Conservation (phyloP, 2,329 filamentous ascomycete species). For the Epichloe gansuensis region DNA sequence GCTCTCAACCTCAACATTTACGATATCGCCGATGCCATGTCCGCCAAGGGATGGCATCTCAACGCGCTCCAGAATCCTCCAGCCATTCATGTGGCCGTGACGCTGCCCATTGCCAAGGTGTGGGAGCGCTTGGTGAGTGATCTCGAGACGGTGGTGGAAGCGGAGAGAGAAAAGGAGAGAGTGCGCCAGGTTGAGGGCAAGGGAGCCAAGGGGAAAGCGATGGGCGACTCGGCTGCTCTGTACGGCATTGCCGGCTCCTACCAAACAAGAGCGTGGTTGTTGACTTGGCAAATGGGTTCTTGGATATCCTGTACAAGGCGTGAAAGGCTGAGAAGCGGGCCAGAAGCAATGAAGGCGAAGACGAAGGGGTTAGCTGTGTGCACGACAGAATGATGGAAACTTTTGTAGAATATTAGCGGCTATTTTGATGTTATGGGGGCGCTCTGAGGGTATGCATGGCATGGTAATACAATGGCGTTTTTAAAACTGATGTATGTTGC, state of each 20-base stretch:
- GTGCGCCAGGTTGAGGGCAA: conserved; percentile 59
- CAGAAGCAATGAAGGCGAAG: neutral
- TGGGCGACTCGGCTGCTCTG: conserved; percentile 72
- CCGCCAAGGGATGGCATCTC: conserved; percentile 78
- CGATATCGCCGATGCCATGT: conserved; percentile 85
- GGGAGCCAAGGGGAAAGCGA: conserved; percentile 49
- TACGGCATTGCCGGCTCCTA: conserved; percentile 93
- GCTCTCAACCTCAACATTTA: conserved; percentile 83
- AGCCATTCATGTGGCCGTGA: conserved; percentile 89
- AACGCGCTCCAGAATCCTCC: conserved; percentile 88
- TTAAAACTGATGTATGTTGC: neutral
- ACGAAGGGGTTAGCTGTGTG: neutral
- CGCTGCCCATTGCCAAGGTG: conserved; percentile 69
- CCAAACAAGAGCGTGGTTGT: conserved; percentile 94
- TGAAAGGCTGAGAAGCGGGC: conserved; percentile 26
- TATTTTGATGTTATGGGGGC: neutral
- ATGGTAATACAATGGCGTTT: neutral
- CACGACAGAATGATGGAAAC: neutral
- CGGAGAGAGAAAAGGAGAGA: conserved; percentile 70
- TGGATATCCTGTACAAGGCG: conserved; percentile 87
- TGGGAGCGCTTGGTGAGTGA: conserved; percentile 72
- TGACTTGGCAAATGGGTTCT: conserved; percentile 78
- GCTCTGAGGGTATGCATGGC: neutral
- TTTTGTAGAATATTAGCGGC: neutral
- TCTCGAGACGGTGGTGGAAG: conserved; percentile 52